phyloP scores from a whole-genome alignment of 2,329 filamentous ascomycete species.

The Ophiostoma tasmaniense region DNA sequence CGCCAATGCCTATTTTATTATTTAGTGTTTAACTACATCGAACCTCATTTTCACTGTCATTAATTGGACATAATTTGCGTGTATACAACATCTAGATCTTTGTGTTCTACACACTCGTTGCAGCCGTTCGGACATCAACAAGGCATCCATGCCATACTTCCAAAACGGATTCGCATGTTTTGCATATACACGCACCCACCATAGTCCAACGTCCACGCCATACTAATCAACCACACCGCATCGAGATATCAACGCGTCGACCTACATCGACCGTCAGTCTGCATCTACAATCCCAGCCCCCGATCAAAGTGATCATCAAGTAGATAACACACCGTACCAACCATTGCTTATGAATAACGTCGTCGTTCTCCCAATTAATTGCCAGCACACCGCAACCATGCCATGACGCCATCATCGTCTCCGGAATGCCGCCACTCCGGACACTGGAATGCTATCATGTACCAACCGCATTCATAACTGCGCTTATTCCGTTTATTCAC shows the following conservation, averaged over 20 bases:
- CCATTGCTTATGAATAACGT: background rate
- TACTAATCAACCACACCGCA: background rate
- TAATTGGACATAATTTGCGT: background rate
- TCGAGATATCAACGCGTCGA: background rate
- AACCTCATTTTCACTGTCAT: too few species aligned
- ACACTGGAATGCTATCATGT: background rate
- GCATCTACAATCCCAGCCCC: background rate
- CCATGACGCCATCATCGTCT: background rate
- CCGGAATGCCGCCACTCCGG: slow-evolving; percentile 1
- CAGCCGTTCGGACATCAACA: background rate
- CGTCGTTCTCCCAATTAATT: background rate
- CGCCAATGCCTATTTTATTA: too few species aligned
- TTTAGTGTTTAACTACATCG: too few species aligned
- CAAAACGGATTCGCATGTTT: background rate
- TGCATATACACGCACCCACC: background rate
- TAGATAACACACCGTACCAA: background rate
- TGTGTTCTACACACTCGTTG: background rate
- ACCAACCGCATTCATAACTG: background rate
- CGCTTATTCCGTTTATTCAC: background rate
- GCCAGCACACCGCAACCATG: background rate
- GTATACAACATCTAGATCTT: background rate
- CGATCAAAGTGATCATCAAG: background rate
- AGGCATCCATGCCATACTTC: background rate
- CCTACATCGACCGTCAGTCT: background rate
- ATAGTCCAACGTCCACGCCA: background rate